phyloP scores from a whole-genome alignment of 176 grass and related monocot genomes.

The Leersia perrieri region DNA sequence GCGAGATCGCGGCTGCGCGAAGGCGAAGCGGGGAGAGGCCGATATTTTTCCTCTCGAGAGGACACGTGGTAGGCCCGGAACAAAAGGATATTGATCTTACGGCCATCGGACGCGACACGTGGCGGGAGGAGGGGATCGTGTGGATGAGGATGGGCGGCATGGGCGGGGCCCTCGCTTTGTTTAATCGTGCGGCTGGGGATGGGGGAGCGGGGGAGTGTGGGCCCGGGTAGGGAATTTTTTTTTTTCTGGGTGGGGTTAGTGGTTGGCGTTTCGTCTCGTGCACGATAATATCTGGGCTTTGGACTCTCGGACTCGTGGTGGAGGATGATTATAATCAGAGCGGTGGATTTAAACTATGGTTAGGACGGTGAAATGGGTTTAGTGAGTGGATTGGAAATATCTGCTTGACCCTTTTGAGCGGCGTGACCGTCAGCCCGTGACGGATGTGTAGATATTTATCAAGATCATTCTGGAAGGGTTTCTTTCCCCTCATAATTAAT shows the following conservation, averaged over 20 bases:
- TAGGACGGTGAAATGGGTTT: not conserved
- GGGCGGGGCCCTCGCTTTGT: not conserved
- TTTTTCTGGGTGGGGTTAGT: not conserved
- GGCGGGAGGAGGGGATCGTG: not conserved
- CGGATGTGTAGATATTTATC: no score
- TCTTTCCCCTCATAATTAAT: no score
- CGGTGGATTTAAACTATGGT: not conserved
- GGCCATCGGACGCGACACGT: not conserved
- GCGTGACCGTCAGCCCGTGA: no score
- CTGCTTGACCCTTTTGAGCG: not conserved
- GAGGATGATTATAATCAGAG: slow-evolving; percentile 3
- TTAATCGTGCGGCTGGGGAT: slow-evolving; percentile 32
- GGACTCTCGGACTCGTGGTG: slow-evolving; percentile 18
- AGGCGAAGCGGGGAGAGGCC: not conserved
- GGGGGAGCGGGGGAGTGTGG: not conserved
- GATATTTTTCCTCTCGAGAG: slow-evolving; percentile 42
- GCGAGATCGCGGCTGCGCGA: no score
- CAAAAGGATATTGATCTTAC: not conserved
- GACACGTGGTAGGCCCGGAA: slow-evolving; percentile 35
- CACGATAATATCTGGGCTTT: slow-evolving; percentile 36
- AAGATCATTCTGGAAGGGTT: no score
- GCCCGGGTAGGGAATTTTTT: not conserved
- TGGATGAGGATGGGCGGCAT: not conserved
- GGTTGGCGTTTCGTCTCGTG: slow-evolving; percentile 2
- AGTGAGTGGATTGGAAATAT: not conserved